phyloP scores from a whole-genome alignment of 2,329 filamentous ascomycete genomes.

The Fusarium robinianum region DNA sequence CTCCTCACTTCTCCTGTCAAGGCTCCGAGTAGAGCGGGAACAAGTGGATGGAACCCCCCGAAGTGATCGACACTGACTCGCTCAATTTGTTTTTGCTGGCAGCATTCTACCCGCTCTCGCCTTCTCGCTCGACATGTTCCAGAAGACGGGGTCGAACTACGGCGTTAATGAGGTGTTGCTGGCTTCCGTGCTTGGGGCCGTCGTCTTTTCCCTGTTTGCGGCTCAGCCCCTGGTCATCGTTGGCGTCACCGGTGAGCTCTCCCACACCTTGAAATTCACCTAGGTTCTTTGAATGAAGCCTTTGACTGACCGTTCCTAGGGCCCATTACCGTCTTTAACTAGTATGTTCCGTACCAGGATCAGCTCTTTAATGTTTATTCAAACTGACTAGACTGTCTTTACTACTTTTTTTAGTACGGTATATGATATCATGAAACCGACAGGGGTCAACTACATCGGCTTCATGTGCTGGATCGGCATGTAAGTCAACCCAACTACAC shows the following conservation, averaged over 20 bases:
- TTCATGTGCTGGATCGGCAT: slow-evolving; percentile 94
- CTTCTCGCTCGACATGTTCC: slow-evolving; percentile 93
- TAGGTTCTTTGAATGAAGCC: neutral
- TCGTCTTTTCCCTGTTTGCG: slow-evolving; percentile 79
- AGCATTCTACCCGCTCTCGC: slow-evolving; percentile 86
- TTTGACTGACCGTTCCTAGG: slow-evolving; percentile 45
- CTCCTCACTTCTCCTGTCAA: neutral
- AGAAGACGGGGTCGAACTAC: slow-evolving; percentile 81
- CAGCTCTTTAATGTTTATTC: neutral
- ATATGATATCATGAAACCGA: slow-evolving; percentile 81
- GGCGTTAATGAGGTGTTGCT: slow-evolving; percentile 92
- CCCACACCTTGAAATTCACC: no score
- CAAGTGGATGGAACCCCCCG: neutral
- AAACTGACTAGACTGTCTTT: slow-evolving; percentile 16
- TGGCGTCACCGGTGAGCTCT: slow-evolving; percentile 71
- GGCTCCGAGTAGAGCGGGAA: no score
- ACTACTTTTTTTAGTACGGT: slow-evolving; percentile 69
- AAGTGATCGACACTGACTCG: slow-evolving; percentile 16
- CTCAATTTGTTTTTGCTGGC: slow-evolving; percentile 16
- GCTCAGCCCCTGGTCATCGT: slow-evolving; percentile 90
- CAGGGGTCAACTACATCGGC: slow-evolving; percentile 78
- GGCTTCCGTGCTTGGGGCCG: slow-evolving; percentile 78
- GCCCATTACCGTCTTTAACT: slow-evolving; percentile 94
- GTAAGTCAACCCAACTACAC: slow-evolving; percentile 46
- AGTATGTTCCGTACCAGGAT: slow-evolving; percentile 51